Conservation (phyloP, 2,329 filamentous ascomycete genomes). For the Fusarium transvaalense region DNA sequence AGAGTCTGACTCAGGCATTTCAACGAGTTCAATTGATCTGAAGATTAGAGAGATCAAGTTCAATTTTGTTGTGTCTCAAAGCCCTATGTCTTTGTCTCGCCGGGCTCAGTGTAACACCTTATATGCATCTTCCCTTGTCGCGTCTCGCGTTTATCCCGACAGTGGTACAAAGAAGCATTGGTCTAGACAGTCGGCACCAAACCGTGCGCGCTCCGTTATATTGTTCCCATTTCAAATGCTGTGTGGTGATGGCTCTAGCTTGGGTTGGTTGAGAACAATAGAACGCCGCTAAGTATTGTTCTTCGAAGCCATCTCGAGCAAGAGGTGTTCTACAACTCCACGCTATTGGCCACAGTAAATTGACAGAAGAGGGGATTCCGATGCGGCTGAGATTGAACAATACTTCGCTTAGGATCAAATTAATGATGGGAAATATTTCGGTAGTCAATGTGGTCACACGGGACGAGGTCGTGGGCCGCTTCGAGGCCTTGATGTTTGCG, state of each 20-base stretch:
- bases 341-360: neutral
- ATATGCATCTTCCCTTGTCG: slow-evolving; percentile 3
- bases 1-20: neutral
- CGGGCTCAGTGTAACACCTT: slow-evolving; percentile 1
- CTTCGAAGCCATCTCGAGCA: neutral
- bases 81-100: neutral
- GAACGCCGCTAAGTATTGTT: slow-evolving; percentile 28
- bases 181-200: no score
- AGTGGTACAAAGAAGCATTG: neutral
- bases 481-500: neutral
- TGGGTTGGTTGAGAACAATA: slow-evolving; percentile 22
- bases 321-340: neutral
- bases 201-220: neutral
- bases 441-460: neutral
- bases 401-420: neutral
- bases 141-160: neutral
- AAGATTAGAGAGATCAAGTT: neutral
- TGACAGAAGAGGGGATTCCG: neutral
- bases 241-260: neutral
- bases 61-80: no score
- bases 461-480: neutral
- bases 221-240: neutral
- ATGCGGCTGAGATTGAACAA: slow-evolving; percentile 2
- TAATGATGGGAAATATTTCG: neutral
- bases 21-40: neutral